Conservation (phyloP, 75 land plant genomes). For the Chamaecyparis obtusa region DNA sequence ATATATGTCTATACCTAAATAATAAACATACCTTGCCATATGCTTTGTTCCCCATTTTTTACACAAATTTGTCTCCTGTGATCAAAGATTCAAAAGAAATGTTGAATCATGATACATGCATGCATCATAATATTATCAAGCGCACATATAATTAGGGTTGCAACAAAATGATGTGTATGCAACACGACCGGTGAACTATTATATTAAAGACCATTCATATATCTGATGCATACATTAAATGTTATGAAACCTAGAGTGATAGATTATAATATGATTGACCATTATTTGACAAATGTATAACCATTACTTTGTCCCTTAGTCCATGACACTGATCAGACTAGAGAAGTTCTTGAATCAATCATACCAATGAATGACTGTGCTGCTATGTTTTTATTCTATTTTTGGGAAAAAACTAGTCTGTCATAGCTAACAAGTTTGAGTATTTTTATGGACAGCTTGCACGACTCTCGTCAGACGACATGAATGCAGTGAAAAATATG, state of each 20-base stretch:
- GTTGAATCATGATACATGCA: too few relatives aligned
- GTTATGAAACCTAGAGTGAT: neutral
- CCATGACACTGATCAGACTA: too few relatives aligned
- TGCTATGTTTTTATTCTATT: neutral
- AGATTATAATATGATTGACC: neutral
- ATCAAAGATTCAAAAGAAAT: too few relatives aligned
- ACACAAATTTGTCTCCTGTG: too few relatives aligned
- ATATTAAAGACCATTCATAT: too few relatives aligned
- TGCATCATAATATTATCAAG: too few relatives aligned
- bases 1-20: too few relatives aligned
- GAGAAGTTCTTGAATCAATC: neutral
- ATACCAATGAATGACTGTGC: neutral
- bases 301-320: neutral
- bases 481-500: conserved; percentile 82
- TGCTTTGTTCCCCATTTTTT: too few relatives aligned
- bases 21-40: too few relatives aligned
- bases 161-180: too few relatives aligned
- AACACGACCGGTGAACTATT: too few relatives aligned
- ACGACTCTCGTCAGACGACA: conserved; percentile 70
- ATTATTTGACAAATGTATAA: neutral
- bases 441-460: conserved; percentile 67
- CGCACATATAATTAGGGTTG: too few relatives aligned
- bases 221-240: neutral
- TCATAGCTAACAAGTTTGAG: neutral
- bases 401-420: neutral